Evolutionary conservation across 257 asterid species (phyloP).

Genomic region (Rauvolfia tetraphylla): DNA sequence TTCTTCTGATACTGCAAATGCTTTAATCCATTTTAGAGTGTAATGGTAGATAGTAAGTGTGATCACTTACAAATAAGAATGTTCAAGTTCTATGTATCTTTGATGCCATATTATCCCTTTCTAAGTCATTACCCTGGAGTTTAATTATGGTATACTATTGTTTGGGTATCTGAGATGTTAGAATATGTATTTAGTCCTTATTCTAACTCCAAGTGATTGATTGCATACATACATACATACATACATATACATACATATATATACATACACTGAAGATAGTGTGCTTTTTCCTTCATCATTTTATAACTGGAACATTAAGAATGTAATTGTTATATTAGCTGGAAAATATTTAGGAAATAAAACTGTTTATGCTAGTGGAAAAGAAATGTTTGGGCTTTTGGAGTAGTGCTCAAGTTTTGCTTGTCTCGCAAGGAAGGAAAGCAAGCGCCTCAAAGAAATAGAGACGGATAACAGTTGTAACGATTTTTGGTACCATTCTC

Average conservation of each 20-base stretch:
- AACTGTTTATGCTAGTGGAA: neutral
- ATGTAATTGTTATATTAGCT: neutral
- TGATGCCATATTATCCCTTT: neutral
- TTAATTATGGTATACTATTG: neutral
- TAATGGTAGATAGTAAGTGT: neutral
- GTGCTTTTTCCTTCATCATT: neutral
- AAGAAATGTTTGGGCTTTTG: neutral
- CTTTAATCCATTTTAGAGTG: neutral
- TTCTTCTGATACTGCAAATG: neutral
- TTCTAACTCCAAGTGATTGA: neutral
- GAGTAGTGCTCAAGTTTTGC: too few relatives aligned
- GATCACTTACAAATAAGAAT: neutral
- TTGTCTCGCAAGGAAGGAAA: too few relatives aligned
- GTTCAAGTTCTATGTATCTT: neutral
- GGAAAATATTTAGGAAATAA: neutral
- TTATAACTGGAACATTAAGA: neutral
- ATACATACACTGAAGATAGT: neutral
- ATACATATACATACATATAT: too few relatives aligned
- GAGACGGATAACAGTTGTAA: too few relatives aligned
- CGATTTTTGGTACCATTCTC: too few relatives aligned
- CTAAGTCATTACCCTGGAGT: neutral
- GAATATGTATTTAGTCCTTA: neutral
- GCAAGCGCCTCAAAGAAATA: too few relatives aligned
- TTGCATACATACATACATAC: too few relatives aligned
- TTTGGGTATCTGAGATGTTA: neutral